Evolutionary conservation across 768 basidiomycete genomes (phyloP).

Genomic region (Hypsizygus marmoreus): DNA sequence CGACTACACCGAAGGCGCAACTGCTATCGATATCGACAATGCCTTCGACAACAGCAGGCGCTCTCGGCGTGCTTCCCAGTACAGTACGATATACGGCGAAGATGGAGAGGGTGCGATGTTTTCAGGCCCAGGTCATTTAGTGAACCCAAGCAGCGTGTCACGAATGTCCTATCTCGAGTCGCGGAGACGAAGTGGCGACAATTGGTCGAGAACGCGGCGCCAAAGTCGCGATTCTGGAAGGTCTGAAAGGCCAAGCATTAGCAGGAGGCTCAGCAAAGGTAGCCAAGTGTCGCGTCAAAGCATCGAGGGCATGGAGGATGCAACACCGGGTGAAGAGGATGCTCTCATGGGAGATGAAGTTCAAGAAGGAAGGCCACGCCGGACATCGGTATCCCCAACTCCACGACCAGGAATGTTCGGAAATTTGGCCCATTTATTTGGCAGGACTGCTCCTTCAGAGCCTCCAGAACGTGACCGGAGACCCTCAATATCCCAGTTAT

Average conservation of each 20-base stretch:
- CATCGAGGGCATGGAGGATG: constrained; percentile 33
- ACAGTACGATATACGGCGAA: constrained; percentile 57
- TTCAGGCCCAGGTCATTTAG: constrained; percentile 70
- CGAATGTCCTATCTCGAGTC: constrained; percentile 70
- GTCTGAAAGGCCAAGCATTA: constrained; percentile 28
- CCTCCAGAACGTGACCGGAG: constrained; percentile 42
- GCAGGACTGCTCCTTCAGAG: constrained; percentile 44
- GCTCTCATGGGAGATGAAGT: constrained; percentile 27
- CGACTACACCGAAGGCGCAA: constrained; percentile 90
- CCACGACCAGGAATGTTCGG: constrained; percentile 55
- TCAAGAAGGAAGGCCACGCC: constrained; percentile 25
- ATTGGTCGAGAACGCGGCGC: constrained; percentile 48
- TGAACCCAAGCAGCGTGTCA: constrained; percentile 78
- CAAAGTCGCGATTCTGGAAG: constrained; percentile 51
- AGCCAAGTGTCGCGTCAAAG: constrained; percentile 46
- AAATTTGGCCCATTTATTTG: constrained; percentile 70
- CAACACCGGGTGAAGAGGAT: constrained; percentile 31
- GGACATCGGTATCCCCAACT: constrained; percentile 37
- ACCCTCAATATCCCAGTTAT: constrained; percentile 58
- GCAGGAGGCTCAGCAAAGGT: constrained; percentile 48
- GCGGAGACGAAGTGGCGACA: constrained; percentile 58
- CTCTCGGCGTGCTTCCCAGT: constrained; percentile 69
- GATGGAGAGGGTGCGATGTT: constrained; percentile 71
- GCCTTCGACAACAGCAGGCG: constrained; percentile 54
- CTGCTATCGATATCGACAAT: constrained; percentile 67